These are phyloP conservation scores for Quercus berberidifolia DNA, from an alignment of 306 rosid species.

Conservation along the genomic window DNA sequence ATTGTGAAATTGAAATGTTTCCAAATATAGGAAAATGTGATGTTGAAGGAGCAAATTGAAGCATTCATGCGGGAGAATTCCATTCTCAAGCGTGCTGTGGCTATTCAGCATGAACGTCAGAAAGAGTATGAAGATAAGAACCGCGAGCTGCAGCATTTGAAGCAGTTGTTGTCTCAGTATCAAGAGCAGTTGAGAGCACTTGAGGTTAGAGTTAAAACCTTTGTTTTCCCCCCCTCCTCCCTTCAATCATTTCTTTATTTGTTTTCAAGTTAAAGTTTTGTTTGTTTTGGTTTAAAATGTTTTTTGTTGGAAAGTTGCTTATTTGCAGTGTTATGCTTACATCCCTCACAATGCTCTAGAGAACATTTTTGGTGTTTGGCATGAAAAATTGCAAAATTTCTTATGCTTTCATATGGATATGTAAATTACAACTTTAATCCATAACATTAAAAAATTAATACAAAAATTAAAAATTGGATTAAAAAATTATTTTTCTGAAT, in stretches of 20 bases:
- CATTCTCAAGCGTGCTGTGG: slow-evolving; percentile 78
- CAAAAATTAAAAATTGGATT: no score
- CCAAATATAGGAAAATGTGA: slow-evolving; percentile 62
- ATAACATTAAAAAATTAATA: no score
- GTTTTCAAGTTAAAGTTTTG: no score
- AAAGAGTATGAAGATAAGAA: slow-evolving; percentile 58
- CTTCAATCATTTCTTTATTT: not conserved
- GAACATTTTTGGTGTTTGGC: no score
- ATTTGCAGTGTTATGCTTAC: no score
- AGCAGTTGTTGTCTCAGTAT: slow-evolving; percentile 75
- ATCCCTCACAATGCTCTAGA: no score
- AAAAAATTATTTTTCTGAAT: no score
- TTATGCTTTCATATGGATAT: no score
- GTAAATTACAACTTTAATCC: no score
- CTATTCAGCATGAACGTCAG: slow-evolving; percentile 79
- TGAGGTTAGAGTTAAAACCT: slow-evolving; percentile 56
- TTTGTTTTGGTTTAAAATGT: no score
- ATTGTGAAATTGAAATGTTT: not conserved
- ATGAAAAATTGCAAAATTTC: no score
- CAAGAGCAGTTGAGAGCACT: slow-evolving; percentile 82
- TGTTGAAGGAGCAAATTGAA: slow-evolving; percentile 78
- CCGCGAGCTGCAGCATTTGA: slow-evolving; percentile 71
- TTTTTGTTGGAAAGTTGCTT: no score
- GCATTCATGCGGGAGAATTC: slow-evolving; percentile 66
- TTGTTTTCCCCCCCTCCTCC: not conserved